Percentiles rank a stretch among this genome's conserved stretches.
Evolutionary conservation across 225 moss, liverwort and hornwort species (phyloP).

Genomic region (Bryum argenteum): DNA sequence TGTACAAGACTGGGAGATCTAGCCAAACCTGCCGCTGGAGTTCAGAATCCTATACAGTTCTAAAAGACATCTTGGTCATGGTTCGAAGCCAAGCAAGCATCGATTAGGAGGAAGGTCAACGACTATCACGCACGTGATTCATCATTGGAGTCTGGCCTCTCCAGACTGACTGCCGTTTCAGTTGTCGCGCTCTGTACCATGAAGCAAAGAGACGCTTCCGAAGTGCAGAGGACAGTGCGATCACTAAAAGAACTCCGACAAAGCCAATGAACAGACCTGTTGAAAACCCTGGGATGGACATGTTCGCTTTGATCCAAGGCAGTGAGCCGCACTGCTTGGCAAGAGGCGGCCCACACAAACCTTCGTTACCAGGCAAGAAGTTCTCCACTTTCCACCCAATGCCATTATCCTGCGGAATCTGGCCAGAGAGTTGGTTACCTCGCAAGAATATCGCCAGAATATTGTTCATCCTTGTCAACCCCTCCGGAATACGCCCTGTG

Average conservation of each 20-base stretch:
- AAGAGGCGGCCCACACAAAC: constrained; percentile 23
- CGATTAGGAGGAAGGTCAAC: background rate
- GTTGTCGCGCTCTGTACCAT: background rate
- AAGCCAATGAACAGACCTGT: constrained; percentile 13
- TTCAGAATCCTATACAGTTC: background rate
- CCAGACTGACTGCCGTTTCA: background rate
- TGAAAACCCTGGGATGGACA: constrained; percentile 17
- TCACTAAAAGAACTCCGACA: constrained; percentile 2
- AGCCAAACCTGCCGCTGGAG: background rate
- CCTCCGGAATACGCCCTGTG: constrained; percentile 21
- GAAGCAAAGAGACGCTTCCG: background rate
- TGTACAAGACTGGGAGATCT: too few relatives aligned
- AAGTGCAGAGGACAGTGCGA: constrained; percentile 9
- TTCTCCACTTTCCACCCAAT: background rate
- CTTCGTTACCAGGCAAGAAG: constrained; percentile 29
- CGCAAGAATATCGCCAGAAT: constrained; percentile 18
- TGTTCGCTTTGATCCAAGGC: background rate
- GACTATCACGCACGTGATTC: constrained; percentile 5
- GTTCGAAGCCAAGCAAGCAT: background rate
- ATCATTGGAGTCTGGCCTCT: background rate
- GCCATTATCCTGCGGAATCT: constrained; percentile 21
- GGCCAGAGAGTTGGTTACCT: constrained; percentile 28
- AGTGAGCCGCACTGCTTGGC: background rate
- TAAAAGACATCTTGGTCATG: background rate
- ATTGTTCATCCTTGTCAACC: background rate